Evolutionary conservation across 2,329 filamentous ascomycete species (phyloP), one percentile per base, ranked within the genome.

Genomic region (Calonectria ilicicola): DNA sequence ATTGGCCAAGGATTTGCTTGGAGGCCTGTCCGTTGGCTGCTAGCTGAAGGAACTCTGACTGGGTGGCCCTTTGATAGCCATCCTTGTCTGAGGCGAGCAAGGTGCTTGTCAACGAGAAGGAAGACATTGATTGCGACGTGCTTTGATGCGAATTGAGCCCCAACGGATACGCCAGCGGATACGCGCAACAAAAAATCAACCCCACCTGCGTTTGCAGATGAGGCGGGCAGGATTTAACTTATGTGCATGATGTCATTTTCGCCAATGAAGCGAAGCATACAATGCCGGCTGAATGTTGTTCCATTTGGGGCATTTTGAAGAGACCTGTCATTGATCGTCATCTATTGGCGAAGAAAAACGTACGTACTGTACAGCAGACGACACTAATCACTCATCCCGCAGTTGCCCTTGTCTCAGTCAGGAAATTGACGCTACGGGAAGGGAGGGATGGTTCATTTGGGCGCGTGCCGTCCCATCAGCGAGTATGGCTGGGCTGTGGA

Each of bases 21-120:
- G 89, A 84, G 21, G 93, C 84, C 0, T 87, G 89, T 26, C 93
- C 93, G 68, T 87, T 86, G 17, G 92, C 92, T 7, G 93, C 93
- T 60, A 90, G 87, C 14, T 85, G 86, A 65, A 95, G 89, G 83
- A 95, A 95, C 0, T 90, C 87, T 67, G 91, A 89, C 72, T 92
- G 91, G 0, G 93, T 94, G 14, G 93, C 92, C 32, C 83, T 82
- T 4, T 82, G 84, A 81, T 90, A 90, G 58, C 85, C 83, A 5
- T 82, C 78, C 2, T 84, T 80, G 79, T 87, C 86, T 66, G 85
- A 86, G 53, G 84, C 80, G 73, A 91, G 86, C 51, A 94, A 89
- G 78, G 91, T 86, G 65, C 84, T 82, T 1, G 91, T 93, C 58
- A 94, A 84, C 5, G 89, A 85, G 70, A 72, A 72, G 2, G 69